Evolutionary conservation across 2,329 filamentous ascomycete genomes (phyloP), one percentile per base, ranked within the genome.

Genomic region (Trichoderma sp.): DNA sequence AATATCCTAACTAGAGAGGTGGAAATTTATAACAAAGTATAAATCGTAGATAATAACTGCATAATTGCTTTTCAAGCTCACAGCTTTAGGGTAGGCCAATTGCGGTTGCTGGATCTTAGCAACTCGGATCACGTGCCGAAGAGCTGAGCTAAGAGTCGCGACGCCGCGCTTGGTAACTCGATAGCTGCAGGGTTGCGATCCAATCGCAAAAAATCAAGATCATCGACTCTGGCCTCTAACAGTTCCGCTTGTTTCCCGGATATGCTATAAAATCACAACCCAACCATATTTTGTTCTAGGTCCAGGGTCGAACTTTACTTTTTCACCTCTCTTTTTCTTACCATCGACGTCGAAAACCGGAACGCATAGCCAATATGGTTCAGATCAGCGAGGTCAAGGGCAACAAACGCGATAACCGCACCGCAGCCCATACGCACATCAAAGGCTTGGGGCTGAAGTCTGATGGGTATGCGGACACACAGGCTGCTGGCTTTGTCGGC

Each of bases 361-460:
- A 26, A 21, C 39, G 18, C 62, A 78, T 79, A 79, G 80, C 77
- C 81, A 86, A 80, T 76, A 95, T 95, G 92, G 93, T 95, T 78
- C 92, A 94, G 82, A 94, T 96, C 83, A 97, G 93, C 86, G 94
- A 97, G 85, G 93, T 97, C 80, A 97, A 97, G 87, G 92, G 92
- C 85, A 95, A 94, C 84, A 91, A 91, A 85, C 94, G 96, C 86
- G 95, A 98, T 83, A 96, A 97, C 85, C 91, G 96, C 80, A 99
- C 96, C 62, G 95, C 96, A 73, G 93, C 95, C 77, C 96, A 99
- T 84, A 98, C 95, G 68, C 96, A 99, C 84, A 99, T 99, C 88
- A 97, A 94, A 82, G 96, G 96, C 66, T 87, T 99, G 53, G 96
- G 96, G 21, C 84, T 99, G 76, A 93, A 93, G 79, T 81, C 89